Conservation (phyloP, 805 yeast genomes). For the Nadsonia fulvescens region DNA sequence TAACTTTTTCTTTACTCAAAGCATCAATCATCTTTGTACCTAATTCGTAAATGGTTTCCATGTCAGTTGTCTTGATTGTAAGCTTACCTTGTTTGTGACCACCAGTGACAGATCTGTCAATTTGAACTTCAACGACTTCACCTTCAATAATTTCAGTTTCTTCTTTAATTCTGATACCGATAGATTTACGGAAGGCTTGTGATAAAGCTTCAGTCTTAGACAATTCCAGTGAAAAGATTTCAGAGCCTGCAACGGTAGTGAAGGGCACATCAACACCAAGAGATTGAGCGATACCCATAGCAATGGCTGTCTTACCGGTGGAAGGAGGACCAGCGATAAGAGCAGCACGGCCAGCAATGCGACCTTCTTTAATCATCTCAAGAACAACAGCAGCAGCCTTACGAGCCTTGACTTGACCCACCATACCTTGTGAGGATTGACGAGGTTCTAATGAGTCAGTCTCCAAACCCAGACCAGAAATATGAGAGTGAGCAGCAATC, state of each 20-base stretch:
- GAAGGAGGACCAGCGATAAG: constrained; percentile 96
- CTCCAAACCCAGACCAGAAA: constrained; percentile 90
- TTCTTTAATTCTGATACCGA: constrained; percentile 89
- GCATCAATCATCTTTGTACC: constrained; percentile 92
- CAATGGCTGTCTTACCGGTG: constrained; percentile 96
- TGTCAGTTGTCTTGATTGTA: constrained; percentile 92
- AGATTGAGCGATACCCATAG: constrained; percentile 53
- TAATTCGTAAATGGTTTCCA: constrained; percentile 94
- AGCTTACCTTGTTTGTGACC: constrained; percentile 97
- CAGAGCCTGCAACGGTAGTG: constrained; percentile 89
- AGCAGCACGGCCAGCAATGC: constrained; percentile 93
- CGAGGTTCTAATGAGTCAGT: constrained; percentile 66
- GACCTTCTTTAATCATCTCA: constrained; percentile 84
- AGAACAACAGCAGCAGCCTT: constrained; percentile 89
- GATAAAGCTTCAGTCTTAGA: constrained; percentile 92
- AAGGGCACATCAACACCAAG: constrained; percentile 71
- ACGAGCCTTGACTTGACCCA: constrained; percentile 89
- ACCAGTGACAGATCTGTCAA: constrained; percentile 84
- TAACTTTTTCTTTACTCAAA: constrained; percentile 80
- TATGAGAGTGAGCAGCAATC: constrained; percentile 96
- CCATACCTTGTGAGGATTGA: constrained; percentile 82
- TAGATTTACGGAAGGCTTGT: constrained; percentile 89
- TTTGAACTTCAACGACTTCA: constrained; percentile 93
- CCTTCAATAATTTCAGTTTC: constrained; percentile 97
- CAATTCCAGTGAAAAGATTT: constrained; percentile 77